Evolutionary conservation across 1,139 yeast genomes (phyloP), one percentile per base, ranked within the genome.

Genomic region (Scheffersomyces lignicola): DNA sequence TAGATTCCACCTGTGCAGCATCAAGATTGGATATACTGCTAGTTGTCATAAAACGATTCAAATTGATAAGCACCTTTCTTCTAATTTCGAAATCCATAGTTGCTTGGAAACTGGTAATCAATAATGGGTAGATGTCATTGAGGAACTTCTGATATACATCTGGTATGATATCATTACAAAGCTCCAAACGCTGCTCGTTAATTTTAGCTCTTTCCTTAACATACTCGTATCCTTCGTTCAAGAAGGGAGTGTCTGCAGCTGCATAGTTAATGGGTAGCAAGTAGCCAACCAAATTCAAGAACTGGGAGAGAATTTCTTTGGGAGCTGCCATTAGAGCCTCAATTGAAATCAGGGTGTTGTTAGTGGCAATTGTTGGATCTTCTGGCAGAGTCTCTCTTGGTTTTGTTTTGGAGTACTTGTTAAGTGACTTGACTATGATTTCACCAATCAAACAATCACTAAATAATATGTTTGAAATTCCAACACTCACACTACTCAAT

Each of bases 291-390:
- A 87, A 62, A 26, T 75, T 69, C 15, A 88, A 57, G 17, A 83
- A 67, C 16, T 78, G 70, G 1, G 76, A 49, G 21, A 84, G 58
- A 24, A 86, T 55, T 16, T 81, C 86, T 45, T 81, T 82, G 1
- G 94, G 90, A 4, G 81, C 78, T 35, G 83, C 79, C 78, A 88
- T 83, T 28, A 89, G 60, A 0, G 87, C 78, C 49, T 86, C 95
- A 28, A 83, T 71, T 2, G 83, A 36, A 15, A 26, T 26, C 7
- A 6, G 7, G 3, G 49, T 45, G 2, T 42, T 44, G 8, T 42
- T 36, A 11, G 38, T 39, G 3, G 34, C 33, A 12, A 23, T 31
- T 14, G 29, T 32, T 3, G 26, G 18, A 13, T 21, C 28, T n/a
- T 33, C 31, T 6, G 31, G 23, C 4, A 15, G 4, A 5, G 20